A percentile compares a stretch with the other conserved stretches of the same genome.
phyloP scores from a whole-genome alignment of 2,329 filamentous ascomycete genomes.

The Plectosphaerella plurivora region DNA sequence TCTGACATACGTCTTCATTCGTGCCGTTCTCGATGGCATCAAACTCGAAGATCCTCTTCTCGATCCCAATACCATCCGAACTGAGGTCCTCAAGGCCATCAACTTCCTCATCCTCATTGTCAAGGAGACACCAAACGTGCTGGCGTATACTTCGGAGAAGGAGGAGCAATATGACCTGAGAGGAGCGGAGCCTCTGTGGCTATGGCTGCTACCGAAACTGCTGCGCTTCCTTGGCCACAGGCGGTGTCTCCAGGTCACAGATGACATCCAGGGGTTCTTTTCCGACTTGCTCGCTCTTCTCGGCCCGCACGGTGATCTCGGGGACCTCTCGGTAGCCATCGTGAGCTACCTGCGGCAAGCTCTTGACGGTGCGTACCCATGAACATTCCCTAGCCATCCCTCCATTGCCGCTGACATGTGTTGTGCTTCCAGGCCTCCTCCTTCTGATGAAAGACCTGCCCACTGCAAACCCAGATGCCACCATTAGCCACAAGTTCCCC shows the following conservation, averaged over 20 bases:
- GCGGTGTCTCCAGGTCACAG: conserved; percentile 40
- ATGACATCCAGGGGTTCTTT: conserved; percentile 50
- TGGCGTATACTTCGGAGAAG: conserved; percentile 39
- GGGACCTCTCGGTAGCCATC: conserved; percentile 39
- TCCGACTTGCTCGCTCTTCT: conserved; percentile 41
- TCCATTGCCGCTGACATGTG: conserved; percentile 9
- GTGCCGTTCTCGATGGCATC: conserved; percentile 70
- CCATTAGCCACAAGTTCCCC: conserved; percentile 7
- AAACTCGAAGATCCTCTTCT: conserved; percentile 66
- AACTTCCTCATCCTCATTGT: conserved; percentile 73
- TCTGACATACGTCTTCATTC: conserved; percentile 77
- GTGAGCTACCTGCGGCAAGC: conserved; percentile 46
- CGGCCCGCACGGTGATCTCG: conserved; percentile 38
- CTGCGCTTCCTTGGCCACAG: conserved; percentile 52
- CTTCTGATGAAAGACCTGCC: conserved; percentile 21
- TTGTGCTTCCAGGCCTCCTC: conserved; percentile 20
- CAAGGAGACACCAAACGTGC: conserved; percentile 67
- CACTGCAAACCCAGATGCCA: conserved; percentile 14
- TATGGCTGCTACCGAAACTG: conserved; percentile 58
- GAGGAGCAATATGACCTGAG: conserved; percentile 42
- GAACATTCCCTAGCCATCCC: neutral
- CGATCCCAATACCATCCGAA: conserved; percentile 46
- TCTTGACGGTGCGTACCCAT: conserved; percentile 35
- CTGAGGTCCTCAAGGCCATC: conserved; percentile 67
- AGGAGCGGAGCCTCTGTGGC: conserved; percentile 58